A percentile compares a stretch with the other conserved stretches of the same genome.
Conservation (phyloP, 768 basidiomycete genomes). For the Termitomyces sp. region DNA sequence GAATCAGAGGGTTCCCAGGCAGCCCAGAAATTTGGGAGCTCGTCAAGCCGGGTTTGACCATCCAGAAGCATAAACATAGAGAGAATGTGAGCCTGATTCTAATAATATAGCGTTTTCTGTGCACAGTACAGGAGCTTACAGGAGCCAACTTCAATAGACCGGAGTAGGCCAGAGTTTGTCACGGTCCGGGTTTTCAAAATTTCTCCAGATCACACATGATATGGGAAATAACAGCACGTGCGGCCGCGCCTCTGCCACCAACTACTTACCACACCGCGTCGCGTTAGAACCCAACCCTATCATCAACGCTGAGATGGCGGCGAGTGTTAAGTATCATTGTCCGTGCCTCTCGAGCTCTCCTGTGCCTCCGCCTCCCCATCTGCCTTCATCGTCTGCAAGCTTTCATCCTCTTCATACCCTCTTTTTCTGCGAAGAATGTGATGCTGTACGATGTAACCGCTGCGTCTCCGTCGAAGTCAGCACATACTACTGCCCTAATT, state of each 20-base stretch:
- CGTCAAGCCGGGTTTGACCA: too few relatives aligned
- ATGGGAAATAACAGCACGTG: not conserved
- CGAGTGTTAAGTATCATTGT: conserved; percentile 60
- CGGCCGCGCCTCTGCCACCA: not conserved
- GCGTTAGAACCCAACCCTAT: not conserved
- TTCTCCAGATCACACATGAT: not conserved
- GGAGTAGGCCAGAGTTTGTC: too few relatives aligned
- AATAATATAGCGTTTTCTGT: too few relatives aligned
- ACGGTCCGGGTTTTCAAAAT: too few relatives aligned
- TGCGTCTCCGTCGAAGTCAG: conserved; percentile 94
- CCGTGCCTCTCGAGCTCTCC: conserved; percentile 63
- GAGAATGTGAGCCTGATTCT: too few relatives aligned
- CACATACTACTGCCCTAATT: conserved; percentile 97
- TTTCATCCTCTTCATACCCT: conserved; percentile 84
- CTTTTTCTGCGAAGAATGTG: conserved; percentile 99
- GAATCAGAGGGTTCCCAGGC: too few relatives aligned
- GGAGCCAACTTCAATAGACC: too few relatives aligned
- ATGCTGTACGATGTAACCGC: conserved; percentile 88
- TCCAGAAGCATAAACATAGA: too few relatives aligned
- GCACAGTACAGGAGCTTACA: too few relatives aligned
- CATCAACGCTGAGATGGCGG: conserved; percentile 1
- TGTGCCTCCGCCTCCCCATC: conserved; percentile 70
- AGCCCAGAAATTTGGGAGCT: too few relatives aligned
- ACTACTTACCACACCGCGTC: not conserved
- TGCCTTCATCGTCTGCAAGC: conserved; percentile 73